Conservation (phyloP, 1,139 yeast genomes). For the Hanseniaspora uvarum region DNA sequence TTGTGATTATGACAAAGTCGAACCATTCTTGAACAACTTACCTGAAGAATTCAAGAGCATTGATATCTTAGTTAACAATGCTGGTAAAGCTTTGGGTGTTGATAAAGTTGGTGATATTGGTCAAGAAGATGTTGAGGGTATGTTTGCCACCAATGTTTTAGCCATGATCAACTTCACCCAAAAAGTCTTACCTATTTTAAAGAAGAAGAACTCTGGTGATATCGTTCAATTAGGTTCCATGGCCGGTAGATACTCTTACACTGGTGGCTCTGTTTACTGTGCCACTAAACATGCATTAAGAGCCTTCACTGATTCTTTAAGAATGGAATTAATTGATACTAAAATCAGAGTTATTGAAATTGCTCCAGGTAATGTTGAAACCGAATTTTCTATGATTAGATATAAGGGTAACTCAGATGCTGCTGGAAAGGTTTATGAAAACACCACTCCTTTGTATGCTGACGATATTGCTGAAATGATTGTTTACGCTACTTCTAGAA, state of each 20-base stretch:
- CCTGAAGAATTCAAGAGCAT: slow-evolving; percentile 49
- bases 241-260: slow-evolving; percentile 81
- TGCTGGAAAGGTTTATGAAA: slow-evolving; percentile 65
- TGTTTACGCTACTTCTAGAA: slow-evolving; percentile 61
- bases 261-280: slow-evolving; percentile 79
- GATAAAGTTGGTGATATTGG: slow-evolving; percentile 52
- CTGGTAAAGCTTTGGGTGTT: slow-evolving; percentile 68
- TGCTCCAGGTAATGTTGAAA: slow-evolving; percentile 82
- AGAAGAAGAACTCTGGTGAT: slow-evolving; percentile 51
- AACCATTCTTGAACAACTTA: slow-evolving; percentile 41
- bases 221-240: slow-evolving; percentile 76
- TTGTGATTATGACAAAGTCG: slow-evolving; percentile 41
- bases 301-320: slow-evolving; percentile 62
- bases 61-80: slow-evolving; percentile 67
- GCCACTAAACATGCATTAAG: slow-evolving; percentile 78
- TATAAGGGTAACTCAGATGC: slow-evolving; percentile 58
- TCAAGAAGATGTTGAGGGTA: slow-evolving; percentile 46
- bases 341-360: slow-evolving; percentile 69
- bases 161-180: slow-evolving; percentile 67
- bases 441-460: slow-evolving; percentile 62
- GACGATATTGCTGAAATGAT: slow-evolving; percentile 76
- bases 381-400: slow-evolving; percentile 72
- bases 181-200: slow-evolving; percentile 51
- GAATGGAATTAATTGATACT: slow-evolving; percentile 68
- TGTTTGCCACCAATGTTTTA: slow-evolving; percentile 63